These are phyloP conservation scores for Boletus rex-veris DNA, from an alignment of 768 basidiomycete species.

Conservation along the genomic window DNA sequence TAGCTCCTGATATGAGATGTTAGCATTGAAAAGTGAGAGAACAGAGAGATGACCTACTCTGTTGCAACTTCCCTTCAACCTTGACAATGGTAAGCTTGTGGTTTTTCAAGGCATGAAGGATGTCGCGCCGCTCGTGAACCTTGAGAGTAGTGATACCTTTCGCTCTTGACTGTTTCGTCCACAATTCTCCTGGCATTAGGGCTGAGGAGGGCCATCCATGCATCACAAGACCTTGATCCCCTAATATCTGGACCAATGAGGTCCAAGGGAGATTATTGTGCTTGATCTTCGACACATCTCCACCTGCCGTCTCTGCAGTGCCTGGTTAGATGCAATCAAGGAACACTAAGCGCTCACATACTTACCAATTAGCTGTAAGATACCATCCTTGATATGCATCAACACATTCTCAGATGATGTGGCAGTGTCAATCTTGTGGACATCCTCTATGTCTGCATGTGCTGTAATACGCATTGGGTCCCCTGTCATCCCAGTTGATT, in stretches of 20 bases:
- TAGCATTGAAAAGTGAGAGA: background rate
- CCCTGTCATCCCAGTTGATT: too few relatives aligned
- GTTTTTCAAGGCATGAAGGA: conserved; percentile 1
- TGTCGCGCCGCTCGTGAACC: background rate
- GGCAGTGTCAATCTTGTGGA: too few relatives aligned
- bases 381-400: too few relatives aligned
- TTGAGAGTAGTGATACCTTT: conserved; percentile 8
- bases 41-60: background rate
- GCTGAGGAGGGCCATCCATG: background rate
- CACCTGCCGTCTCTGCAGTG: too few relatives aligned
- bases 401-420: too few relatives aligned
- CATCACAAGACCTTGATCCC: conserved; percentile 1
- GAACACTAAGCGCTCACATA: too few relatives aligned
- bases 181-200: background rate
- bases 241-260: background rate
- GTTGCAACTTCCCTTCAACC: background rate
- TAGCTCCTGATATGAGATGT: background rate
- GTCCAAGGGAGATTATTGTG: too few relatives aligned
- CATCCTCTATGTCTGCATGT: too few relatives aligned
- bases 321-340: too few relatives aligned
- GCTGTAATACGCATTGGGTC: too few relatives aligned
- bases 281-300: too few relatives aligned
- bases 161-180: background rate
- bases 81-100: background rate
- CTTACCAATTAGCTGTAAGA: too few relatives aligned